A percentile compares a stretch with the other conserved stretches of the same genome.
Conservation (phyloP, 2,329 filamentous ascomycete species). For the Trichoderma arundinaceum region DNA sequence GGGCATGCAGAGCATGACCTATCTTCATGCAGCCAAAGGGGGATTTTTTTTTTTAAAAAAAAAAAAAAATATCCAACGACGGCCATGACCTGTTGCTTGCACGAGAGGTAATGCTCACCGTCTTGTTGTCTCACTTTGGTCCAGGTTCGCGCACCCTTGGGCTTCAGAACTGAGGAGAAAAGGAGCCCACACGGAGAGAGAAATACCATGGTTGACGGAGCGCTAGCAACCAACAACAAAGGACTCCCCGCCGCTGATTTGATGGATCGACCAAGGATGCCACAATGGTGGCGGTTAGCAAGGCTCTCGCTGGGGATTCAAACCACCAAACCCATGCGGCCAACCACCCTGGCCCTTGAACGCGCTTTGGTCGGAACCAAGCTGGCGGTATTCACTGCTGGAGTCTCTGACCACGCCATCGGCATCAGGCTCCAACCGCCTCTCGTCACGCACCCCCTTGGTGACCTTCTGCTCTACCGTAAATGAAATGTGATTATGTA, state of each 20-base stretch:
- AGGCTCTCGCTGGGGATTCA: background rate
- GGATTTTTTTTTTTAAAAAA: no score
- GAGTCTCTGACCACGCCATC: background rate
- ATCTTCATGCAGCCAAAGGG: background rate
- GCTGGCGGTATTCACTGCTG: conserved; percentile 17
- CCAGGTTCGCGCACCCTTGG: background rate
- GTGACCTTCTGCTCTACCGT: background rate
- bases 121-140: background rate
- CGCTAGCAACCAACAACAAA: conserved; percentile 11
- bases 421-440: background rate
- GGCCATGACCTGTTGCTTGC: no score
- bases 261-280: background rate
- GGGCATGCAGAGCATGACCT: background rate
- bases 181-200: background rate
- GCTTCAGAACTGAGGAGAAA: background rate
- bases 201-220: background rate
- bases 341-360: background rate
- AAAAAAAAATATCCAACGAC: no score
- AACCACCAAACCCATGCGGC: background rate
- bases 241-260: background rate
- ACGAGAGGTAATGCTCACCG: background rate
- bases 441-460: background rate
- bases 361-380: conserved; percentile 10
- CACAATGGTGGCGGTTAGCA: background rate
- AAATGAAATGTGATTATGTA: conserved; percentile 1